Percentiles rank a stretch among this genome's conserved stretches.
These are phyloP conservation scores for Ilyonectria mors-panacis DNA, from an alignment of 2,329 filamentous ascomycete genomes.

Conservation along the genomic window DNA sequence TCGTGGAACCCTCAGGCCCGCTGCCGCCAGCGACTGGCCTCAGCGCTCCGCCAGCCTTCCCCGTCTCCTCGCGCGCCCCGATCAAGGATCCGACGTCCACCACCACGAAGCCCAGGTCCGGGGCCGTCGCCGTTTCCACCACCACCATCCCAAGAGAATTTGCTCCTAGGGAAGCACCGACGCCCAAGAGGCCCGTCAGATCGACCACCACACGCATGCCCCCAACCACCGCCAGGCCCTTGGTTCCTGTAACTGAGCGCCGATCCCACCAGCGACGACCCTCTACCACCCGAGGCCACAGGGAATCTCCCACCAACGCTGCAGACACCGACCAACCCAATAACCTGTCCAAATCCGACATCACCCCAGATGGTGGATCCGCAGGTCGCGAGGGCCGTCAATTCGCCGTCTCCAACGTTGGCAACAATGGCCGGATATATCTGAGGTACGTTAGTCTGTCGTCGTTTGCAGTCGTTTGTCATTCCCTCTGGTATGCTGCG, in stretches of 20 bases:
- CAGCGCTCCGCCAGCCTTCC: slow-evolving; percentile 45
- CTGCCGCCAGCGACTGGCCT: slow-evolving; percentile 49
- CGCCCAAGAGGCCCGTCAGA: slow-evolving; percentile 40
- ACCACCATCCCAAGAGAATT: slow-evolving; percentile 29
- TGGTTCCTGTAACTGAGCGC: slow-evolving; percentile 64
- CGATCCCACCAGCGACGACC: slow-evolving; percentile 59
- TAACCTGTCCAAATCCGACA: slow-evolving; percentile 61
- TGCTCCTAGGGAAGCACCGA: slow-evolving; percentile 26
- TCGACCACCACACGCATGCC: slow-evolving; percentile 41
- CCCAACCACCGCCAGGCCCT: slow-evolving; percentile 51
- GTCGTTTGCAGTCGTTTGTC: slow-evolving; percentile 6
- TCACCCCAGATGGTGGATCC: slow-evolving; percentile 73
- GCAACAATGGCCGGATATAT: slow-evolving; percentile 87
- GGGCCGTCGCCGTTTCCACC: slow-evolving; percentile 27
- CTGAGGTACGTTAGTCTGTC: slow-evolving; percentile 72
- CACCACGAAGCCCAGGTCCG: slow-evolving; percentile 37
- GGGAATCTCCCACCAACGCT: slow-evolving; percentile 52
- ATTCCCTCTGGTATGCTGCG: slow-evolving; percentile 28
- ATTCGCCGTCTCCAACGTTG: slow-evolving; percentile 86
- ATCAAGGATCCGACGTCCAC: slow-evolving; percentile 46
- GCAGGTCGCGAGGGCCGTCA: slow-evolving; percentile 77
- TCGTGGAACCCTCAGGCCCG: slow-evolving; percentile 45
- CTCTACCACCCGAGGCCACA: slow-evolving; percentile 57
- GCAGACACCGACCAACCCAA: slow-evolving; percentile 62
- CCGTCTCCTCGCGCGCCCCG: slow-evolving; percentile 38